Conservation (phyloP, 1,284 basidiomycete genomes). For the Boletus subluridellus region DNA sequence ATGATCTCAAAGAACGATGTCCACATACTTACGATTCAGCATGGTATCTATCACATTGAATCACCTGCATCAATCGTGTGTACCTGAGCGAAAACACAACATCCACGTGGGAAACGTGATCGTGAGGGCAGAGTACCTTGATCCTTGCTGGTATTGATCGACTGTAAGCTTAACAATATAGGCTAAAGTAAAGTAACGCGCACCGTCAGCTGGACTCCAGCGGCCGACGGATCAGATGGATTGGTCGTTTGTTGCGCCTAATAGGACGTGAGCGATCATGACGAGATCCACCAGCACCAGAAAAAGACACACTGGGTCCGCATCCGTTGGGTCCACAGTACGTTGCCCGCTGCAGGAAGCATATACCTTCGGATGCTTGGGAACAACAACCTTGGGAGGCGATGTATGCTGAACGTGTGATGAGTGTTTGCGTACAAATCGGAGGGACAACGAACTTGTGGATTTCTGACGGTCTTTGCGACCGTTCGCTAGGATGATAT, state of each 20-base stretch:
- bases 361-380: not conserved
- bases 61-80: not conserved
- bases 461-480: too few species aligned
- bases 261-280: not conserved
- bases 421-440: too few species aligned
- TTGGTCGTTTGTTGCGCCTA: too few species aligned
- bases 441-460: too few species aligned
- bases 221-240: not conserved
- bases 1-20: too few species aligned
- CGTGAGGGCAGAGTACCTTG: not conserved
- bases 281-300: not conserved
- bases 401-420: not conserved
- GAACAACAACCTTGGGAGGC: not conserved
- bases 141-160: not conserved
- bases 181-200: not conserved
- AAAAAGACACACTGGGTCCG: not conserved
- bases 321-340: not conserved
- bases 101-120: not conserved
- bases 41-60: not conserved
- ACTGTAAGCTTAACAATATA: not conserved
- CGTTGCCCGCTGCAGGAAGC: not conserved
- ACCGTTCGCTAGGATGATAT: too few species aligned
- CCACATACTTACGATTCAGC: too few species aligned
- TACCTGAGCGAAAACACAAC: not conserved
- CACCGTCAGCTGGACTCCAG: not conserved